These are phyloP conservation scores for Verticillium zaregamsianum DNA, from an alignment of 2,329 filamentous ascomycete genomes.

Conservation along the genomic window DNA sequence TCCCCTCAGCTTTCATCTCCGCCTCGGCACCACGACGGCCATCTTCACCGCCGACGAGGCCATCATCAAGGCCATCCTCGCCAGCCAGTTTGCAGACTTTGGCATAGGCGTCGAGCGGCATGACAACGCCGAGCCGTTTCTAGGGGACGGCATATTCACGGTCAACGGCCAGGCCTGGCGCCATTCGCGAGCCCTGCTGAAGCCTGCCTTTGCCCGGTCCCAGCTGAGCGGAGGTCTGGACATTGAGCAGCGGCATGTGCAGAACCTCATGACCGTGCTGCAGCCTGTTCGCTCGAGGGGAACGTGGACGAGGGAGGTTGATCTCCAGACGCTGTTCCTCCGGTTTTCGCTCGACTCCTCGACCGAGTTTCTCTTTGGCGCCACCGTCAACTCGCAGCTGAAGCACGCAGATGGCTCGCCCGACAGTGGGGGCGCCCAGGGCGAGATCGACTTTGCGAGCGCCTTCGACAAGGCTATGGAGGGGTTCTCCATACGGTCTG, in stretches of 20 bases:
- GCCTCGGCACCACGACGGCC: conserved; percentile 7
- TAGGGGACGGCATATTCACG: conserved; percentile 39
- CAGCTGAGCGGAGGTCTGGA: neutral
- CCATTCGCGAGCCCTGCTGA: conserved; percentile 31
- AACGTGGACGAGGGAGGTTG: conserved; percentile 18
- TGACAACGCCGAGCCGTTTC: conserved; percentile 24
- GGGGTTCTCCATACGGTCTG: conserved; percentile 5
- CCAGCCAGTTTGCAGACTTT: conserved; percentile 2
- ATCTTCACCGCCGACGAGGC: conserved; percentile 6
- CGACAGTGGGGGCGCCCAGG: no score
- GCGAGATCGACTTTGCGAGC: conserved; percentile 1
- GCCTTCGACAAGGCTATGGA: conserved; percentile 10
- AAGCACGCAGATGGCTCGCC: conserved; percentile 2
- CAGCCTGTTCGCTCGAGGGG: conserved; percentile 32
- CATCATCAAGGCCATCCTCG: neutral
- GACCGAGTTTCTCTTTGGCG: conserved; percentile 8
- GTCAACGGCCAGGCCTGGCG: conserved; percentile 30
- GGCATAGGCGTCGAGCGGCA: conserved; percentile 13
- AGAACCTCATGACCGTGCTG: conserved; percentile 27
- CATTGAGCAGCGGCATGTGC: conserved; percentile 1
- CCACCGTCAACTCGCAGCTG: conserved; percentile 3
- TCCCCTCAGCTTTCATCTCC: conserved; percentile 3
- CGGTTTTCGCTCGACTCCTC: conserved; percentile 10
- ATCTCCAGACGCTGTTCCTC: conserved; percentile 18
- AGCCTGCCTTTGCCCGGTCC: conserved; percentile 28